A percentile compares a stretch with the other conserved stretches of the same genome.
These are phyloP conservation scores for Gleditsia sinensis DNA, from an alignment of 306 rosid genomes.

Conservation along the genomic window DNA sequence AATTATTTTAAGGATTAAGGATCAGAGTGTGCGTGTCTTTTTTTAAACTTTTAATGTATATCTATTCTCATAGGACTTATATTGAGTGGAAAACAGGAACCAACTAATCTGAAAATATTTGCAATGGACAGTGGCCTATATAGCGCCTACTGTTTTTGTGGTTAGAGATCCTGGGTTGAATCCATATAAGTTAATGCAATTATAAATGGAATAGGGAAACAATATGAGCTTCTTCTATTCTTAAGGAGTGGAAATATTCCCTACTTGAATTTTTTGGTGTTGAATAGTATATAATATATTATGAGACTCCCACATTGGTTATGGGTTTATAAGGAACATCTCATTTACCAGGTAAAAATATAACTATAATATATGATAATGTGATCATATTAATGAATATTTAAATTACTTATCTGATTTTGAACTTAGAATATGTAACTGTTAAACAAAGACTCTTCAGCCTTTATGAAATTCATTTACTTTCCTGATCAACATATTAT, in stretches of 20 bases:
- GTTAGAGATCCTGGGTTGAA: conserved; percentile 17
- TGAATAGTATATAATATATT: too few relatives aligned
- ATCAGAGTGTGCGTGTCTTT: neutral
- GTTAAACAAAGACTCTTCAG: too few relatives aligned
- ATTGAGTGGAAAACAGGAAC: conserved; percentile 3
- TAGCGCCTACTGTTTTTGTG: neutral
- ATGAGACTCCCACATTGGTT: too few relatives aligned
- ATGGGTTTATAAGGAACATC: too few relatives aligned
- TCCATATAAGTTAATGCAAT: conserved; percentile 18
- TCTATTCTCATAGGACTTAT: conserved; percentile 10
- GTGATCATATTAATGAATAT: too few relatives aligned
- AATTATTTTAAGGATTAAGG: neutral
- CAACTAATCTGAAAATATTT: conserved; percentile 24
- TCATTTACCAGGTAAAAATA: too few relatives aligned
- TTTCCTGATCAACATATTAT: too few relatives aligned
- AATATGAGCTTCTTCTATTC: neutral
- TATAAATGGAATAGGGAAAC: neutral
- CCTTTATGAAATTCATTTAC: too few relatives aligned
- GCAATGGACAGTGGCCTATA: conserved; percentile 7
- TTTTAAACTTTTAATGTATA: neutral
- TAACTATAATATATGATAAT: too few relatives aligned
- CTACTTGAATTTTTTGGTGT: conserved; percentile 25
- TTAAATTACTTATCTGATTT: too few relatives aligned
- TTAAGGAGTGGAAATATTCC: conserved; percentile 5
- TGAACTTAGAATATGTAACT: too few relatives aligned